Evolutionary conservation across 352 stramenopile genomes (phyloP), one percentile per base, ranked within the genome.

Genomic region (Aphanomyces stellatus): DNA sequence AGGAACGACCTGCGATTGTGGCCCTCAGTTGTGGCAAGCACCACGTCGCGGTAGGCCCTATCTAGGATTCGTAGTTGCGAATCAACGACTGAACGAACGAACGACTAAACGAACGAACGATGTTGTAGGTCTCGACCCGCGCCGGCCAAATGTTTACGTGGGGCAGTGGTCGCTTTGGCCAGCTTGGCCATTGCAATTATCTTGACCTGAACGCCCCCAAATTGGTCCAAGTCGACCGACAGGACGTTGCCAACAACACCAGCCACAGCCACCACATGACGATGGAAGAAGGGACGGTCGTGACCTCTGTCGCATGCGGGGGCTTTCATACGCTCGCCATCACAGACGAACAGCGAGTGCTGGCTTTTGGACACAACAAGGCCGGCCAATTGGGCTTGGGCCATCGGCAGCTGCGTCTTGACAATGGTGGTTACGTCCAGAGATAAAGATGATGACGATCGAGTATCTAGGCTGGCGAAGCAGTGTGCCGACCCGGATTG

Each of bases 291-390:
- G 76, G 73, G 0, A 79, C 78, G 41, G 87, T 87, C 42, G 82
- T 90, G 27, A 90, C 80, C 0, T 80, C 86, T 19, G 79, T 85
- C 0, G 80, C 79, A 1, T 91, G 82, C 60, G 82, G 84, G 30
- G 76, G 81, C 11, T 81, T 73, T 31, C 83, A 92, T 64, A 90
- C 81, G 59, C 75, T 90, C 17, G 84, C 90, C 41, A 79, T 90
- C 25, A 88, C 78, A n/a, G 76, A 90, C 43, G 79, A 88, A 60
- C 81, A 90, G 55, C 81, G 86, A 43, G 72, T 92, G n/a, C 66
- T 88, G 5, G 72, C 77, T 4, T 89, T 92, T 80, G 83, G 83
- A 1, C 88, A 90, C 72, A 92, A 92, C 64, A 81, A 92, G 63
- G 83, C 81, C 0, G 83, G 83, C 0, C 83, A 92, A 48, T 71